A percentile compares a stretch with the other conserved stretches of the same genome.
Conservation (phyloP, 139 green algal species). For the Spirogloea muscicola region DNA sequence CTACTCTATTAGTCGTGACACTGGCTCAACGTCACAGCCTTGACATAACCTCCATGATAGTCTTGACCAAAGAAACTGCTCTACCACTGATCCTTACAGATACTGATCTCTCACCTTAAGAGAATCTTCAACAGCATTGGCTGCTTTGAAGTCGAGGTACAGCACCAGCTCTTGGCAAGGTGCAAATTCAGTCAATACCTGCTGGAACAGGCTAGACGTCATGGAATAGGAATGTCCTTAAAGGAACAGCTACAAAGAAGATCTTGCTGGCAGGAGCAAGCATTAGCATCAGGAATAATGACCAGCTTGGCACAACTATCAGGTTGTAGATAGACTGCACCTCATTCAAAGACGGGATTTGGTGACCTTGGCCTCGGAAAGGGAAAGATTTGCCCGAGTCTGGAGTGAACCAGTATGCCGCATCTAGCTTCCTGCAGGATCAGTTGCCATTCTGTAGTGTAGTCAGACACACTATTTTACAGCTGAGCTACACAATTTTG, state of each 20-base stretch:
- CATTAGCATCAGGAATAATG: not conserved
- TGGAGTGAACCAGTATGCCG: constrained; percentile 16
- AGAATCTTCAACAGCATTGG: constrained; percentile 10
- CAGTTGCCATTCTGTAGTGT: not conserved
- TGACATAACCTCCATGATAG: not conserved
- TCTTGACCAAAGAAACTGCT: not conserved
- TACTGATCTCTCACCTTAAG: constrained; percentile 9
- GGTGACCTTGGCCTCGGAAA: constrained; percentile 13
- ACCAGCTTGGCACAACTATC: not conserved
- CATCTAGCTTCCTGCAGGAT: constrained; percentile 32
- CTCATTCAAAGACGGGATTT: constrained; percentile 14
- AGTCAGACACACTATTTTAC: not conserved
- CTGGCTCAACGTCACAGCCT: not conserved
- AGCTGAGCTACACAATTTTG: not conserved
- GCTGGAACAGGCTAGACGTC: not conserved
- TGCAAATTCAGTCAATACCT: constrained; percentile 13
- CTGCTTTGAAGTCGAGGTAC: constrained; percentile 28
- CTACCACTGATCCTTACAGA: not conserved
- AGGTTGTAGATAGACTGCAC: not conserved
- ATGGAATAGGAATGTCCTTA: not conserved
- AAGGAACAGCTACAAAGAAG: not conserved
- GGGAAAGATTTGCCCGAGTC: constrained; percentile 14
- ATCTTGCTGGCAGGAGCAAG: not conserved
- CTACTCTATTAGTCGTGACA: not conserved
- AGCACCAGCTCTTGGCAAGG: constrained; percentile 10